A percentile compares a stretch with the other conserved stretches of the same genome.
These are phyloP conservation scores for Paraphoma chrysanthemicola DNA, from an alignment of 2,329 filamentous ascomycete species.

Conservation along the genomic window DNA sequence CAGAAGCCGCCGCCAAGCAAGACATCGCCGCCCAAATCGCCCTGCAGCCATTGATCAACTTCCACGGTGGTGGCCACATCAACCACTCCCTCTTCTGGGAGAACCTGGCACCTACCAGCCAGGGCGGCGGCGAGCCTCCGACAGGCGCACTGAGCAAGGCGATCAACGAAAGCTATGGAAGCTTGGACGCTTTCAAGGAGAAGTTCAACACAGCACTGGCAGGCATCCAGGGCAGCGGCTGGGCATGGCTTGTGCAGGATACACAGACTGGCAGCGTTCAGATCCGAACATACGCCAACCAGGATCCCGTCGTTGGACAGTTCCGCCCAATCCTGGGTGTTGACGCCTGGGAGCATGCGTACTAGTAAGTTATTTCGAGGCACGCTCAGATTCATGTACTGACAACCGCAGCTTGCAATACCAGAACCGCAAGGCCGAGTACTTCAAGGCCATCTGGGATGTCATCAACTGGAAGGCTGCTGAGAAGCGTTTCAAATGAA, in stretches of 20 bases:
- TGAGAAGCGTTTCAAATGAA: constrained; percentile 71
- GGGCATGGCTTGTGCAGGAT: constrained; percentile 70
- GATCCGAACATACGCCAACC: constrained; percentile 79
- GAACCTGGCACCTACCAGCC: constrained; percentile 70
- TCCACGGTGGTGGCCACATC: constrained; percentile 71
- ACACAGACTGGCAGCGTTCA: constrained; percentile 65
- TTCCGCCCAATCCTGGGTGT: constrained; percentile 84
- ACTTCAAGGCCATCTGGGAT: constrained; percentile 93
- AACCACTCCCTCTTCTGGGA: constrained; percentile 75
- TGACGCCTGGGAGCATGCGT: constrained; percentile 96
- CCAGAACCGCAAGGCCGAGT: constrained; percentile 96
- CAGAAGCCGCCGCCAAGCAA: constrained; percentile 57
- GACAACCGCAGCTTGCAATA: constrained; percentile 72
- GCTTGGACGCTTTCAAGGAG: constrained; percentile 65
- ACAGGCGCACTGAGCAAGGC: constrained; percentile 63
- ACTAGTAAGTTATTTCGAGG: constrained; percentile 66
- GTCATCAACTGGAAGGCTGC: constrained; percentile 96
- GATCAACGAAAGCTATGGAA: constrained; percentile 67
- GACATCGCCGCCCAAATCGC: constrained; percentile 64
- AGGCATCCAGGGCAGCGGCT: constrained; percentile 70
- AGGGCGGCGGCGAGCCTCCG: constrained; percentile 71
- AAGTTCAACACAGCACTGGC: constrained; percentile 70
- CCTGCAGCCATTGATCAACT: constrained; percentile 67
- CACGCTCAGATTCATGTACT: neutral
- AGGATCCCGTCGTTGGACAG: constrained; percentile 86